Percentiles rank a stretch among this genome's conserved stretches.
phyloP scores from a whole-genome alignment of 2,329 filamentous ascomycete species.

The Oidium heveae region DNA sequence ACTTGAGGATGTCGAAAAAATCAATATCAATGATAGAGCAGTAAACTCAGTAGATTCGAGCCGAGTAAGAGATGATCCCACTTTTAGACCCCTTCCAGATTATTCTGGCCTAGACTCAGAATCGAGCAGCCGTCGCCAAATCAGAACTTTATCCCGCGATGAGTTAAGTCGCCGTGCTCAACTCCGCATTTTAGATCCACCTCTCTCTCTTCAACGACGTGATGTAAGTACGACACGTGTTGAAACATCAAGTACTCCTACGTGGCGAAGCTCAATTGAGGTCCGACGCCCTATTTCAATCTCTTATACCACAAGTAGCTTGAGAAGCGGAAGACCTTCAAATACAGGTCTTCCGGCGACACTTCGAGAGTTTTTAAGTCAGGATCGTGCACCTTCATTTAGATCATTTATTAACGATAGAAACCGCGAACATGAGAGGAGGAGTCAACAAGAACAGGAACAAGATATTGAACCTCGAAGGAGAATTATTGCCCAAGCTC shows the following conservation, averaged over 20 bases:
- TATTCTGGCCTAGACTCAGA: neutral
- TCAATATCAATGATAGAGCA: constrained; percentile 7
- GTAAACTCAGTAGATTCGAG: constrained; percentile 10
- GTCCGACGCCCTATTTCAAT: neutral
- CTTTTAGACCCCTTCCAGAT: neutral
- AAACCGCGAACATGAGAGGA: constrained; percentile 13
- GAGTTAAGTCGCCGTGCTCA: constrained; percentile 17
- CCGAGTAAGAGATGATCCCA: neutral
- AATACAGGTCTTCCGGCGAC: constrained; percentile 8
- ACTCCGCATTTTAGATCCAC: constrained; percentile 28
- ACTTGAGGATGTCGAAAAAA: constrained; percentile 19
- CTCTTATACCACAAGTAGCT: neutral
- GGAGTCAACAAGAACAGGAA: constrained; percentile 4
- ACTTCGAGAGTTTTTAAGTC: constrained; percentile 12
- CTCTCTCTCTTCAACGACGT: constrained; percentile 3
- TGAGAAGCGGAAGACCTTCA: neutral
- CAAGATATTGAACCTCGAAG: constrained; percentile 5
- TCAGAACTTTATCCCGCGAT: neutral
- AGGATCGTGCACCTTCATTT: constrained; percentile 11
- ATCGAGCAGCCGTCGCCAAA: neutral
- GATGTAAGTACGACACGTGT: neutral
- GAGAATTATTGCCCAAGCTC: constrained; percentile 8
- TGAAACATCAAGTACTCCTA: neutral
- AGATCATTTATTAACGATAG: constrained; percentile 14
- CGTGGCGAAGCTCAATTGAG: neutral